Conservation (phyloP, 1,139 yeast genomes). For the Lodderomyces jiufengensis region DNA sequence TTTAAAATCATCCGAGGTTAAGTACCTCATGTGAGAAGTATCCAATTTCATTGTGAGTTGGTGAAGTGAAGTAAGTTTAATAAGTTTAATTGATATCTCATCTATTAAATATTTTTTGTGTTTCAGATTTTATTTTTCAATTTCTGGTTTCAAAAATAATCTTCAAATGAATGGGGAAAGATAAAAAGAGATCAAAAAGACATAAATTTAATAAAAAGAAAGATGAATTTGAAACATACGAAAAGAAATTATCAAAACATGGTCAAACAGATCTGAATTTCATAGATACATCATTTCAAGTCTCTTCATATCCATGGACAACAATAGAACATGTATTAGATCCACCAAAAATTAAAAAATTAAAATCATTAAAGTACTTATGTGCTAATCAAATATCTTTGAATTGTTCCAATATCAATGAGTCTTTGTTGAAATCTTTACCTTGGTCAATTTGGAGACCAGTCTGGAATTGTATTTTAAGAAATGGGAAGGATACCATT, state of each 20-base stretch:
- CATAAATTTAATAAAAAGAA: background rate
- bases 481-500: conserved; percentile 28
- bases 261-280: conserved; percentile 12
- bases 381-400: conserved; percentile 32
- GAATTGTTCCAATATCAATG: background rate
- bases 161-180: background rate
- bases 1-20: conserved; percentile 85
- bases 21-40: conserved; percentile 87
- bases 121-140: background rate
- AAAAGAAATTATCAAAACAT: conserved; percentile 4
- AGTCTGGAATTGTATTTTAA: conserved; percentile 33
- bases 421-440: conserved; percentile 11
- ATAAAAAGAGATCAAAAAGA: background rate
- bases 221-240: conserved; percentile 1
- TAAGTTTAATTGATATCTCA: too few species aligned
- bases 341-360: background rate
- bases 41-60: conserved; percentile 70
- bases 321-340: background rate
- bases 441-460: conserved; percentile 29
- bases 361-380: conserved; percentile 18
- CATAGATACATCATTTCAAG: conserved; percentile 16
- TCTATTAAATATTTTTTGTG: too few species aligned
- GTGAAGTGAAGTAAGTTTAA: background rate
- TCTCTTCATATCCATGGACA: conserved; percentile 21
- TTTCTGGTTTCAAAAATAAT: background rate